A percentile compares a stretch with the other conserved stretches of the same genome.
phyloP scores from a whole-genome alignment of 805 yeast genomes.

The Candida ascalaphidarum region DNA sequence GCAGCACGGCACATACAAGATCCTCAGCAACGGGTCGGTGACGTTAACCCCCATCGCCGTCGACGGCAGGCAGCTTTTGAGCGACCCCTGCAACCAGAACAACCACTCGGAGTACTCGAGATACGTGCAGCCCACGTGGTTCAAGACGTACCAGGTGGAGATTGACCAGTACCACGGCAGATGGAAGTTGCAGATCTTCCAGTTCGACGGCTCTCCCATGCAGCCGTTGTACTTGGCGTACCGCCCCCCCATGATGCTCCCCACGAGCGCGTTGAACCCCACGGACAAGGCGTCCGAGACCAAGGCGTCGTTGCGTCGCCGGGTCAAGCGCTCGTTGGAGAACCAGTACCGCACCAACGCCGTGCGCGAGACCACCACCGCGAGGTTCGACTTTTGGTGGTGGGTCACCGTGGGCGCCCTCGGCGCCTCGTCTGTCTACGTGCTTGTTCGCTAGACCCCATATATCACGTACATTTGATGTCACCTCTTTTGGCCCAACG shows the following conservation, averaged over 20 bases:
- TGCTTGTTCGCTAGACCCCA: too few relatives aligned
- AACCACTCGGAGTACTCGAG: slow-evolving; percentile 52
- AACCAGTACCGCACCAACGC: slow-evolving; percentile 78
- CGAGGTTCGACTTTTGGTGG: slow-evolving; percentile 42
- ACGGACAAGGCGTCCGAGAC: slow-evolving; percentile 40
- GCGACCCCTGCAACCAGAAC: slow-evolving; percentile 73
- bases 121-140: slow-evolving; percentile 60
- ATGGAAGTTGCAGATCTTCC: slow-evolving; percentile 62
- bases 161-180: slow-evolving; percentile 82
- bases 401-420: slow-evolving; percentile 42
- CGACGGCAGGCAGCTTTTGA: slow-evolving; percentile 87
- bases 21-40: slow-evolving; percentile 58
- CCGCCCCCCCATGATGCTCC: slow-evolving; percentile 93
- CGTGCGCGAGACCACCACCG: slow-evolving; percentile 29
- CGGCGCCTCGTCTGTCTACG: slow-evolving; percentile 29
- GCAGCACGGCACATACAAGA: slow-evolving; percentile 82
- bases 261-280: slow-evolving; percentile 87
- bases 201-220: slow-evolving; percentile 69
- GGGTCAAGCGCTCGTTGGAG: slow-evolving; percentile 67
- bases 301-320: slow-evolving; percentile 23
- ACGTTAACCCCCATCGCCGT: slow-evolving; percentile 65
- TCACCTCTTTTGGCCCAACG: too few relatives aligned
- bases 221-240: slow-evolving; percentile 90
- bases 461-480: too few relatives aligned
- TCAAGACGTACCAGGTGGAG: slow-evolving; percentile 46